Evolutionary conservation across 2,329 filamentous ascomycete species (phyloP).

Genomic region (Purpureocillium takamizusanense): DNA sequence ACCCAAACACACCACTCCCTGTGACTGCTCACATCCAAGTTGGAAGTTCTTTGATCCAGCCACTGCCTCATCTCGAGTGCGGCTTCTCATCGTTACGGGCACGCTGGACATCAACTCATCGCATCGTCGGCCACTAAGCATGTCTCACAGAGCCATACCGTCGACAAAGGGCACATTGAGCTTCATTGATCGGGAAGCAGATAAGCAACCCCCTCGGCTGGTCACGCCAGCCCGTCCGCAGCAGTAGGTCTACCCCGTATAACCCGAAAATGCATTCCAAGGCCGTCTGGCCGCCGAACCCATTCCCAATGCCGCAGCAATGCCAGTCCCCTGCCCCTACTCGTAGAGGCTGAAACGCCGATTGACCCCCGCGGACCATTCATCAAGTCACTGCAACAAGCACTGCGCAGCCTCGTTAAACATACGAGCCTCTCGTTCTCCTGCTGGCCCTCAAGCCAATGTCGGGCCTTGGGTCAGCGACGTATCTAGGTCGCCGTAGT

Average conservation of each 20-base stretch:
- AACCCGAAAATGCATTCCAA: slow-evolving; percentile 21
- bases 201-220: too few relatives aligned
- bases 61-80: too few relatives aligned
- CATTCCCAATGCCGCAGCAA: slow-evolving; percentile 18
- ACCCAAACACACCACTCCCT: too few relatives aligned
- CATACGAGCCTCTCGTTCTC: neutral
- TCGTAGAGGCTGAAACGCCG: slow-evolving; percentile 22
- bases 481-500: slow-evolving; percentile 54
- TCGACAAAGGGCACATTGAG: too few relatives aligned
- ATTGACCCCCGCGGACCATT: slow-evolving; percentile 11
- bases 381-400: slow-evolving; percentile 8
- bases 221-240: slow-evolving; percentile 1
- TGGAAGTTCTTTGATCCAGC: too few relatives aligned
- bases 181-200: too few relatives aligned
- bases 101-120: too few relatives aligned
- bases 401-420: slow-evolving; percentile 4
- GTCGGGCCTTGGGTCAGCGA: slow-evolving; percentile 23
- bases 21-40: too few relatives aligned
- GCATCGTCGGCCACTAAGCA: too few relatives aligned
- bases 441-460: slow-evolving; percentile 11
- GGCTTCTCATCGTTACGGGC: too few relatives aligned
- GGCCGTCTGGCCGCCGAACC: slow-evolving; percentile 16
- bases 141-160: too few relatives aligned
- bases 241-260: slow-evolving; percentile 7
- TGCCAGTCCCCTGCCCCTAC: slow-evolving; percentile 17